These are phyloP conservation scores for Excoecaria cochinchinensis DNA, from an alignment of 345 rosid species.

Conservation along the genomic window DNA sequence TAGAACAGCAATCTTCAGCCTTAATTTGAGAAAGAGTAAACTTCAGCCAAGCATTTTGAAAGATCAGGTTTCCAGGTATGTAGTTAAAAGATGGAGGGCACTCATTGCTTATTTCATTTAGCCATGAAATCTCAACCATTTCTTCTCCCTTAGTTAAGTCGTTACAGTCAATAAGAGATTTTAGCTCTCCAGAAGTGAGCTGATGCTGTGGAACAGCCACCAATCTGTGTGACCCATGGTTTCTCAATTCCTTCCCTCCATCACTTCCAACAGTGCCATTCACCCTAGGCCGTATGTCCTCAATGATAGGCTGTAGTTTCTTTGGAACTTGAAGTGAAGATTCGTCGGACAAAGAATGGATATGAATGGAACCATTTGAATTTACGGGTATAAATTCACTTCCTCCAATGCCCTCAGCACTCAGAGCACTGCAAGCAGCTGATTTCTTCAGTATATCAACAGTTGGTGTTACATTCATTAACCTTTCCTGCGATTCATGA, in stretches of 20 bases:
- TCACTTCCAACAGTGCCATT: constrained; percentile 33
- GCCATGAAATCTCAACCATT: constrained; percentile 63
- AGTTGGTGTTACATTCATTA: constrained; percentile 36
- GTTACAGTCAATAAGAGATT: constrained; percentile 40
- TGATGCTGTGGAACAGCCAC: constrained; percentile 50
- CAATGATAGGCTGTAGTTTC: not conserved
- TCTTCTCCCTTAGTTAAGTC: constrained; percentile 83
- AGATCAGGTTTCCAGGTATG: constrained; percentile 54
- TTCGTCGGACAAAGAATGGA: constrained; percentile 1
- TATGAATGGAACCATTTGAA: constrained; percentile 7
- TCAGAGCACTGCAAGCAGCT: constrained; percentile 30
- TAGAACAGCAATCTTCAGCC: constrained; percentile 58
- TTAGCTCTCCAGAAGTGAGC: constrained; percentile 45
- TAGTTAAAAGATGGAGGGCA: constrained; percentile 60
- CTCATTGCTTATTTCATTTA: constrained; percentile 58
- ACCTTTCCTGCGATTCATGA: constrained; percentile 54
- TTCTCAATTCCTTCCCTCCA: constrained; percentile 18
- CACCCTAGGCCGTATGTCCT: constrained; percentile 3
- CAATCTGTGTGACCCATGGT: constrained; percentile 32
- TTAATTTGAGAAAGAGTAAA: constrained; percentile 58
- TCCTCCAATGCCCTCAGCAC: constrained; percentile 21
- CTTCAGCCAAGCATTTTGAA: constrained; percentile 53
- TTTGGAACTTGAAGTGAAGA: constrained; percentile 20
- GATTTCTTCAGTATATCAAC: constrained; percentile 50
- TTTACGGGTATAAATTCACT: constrained; percentile 10